phyloP scores from a whole-genome alignment of 768 basidiomycete species.

The Grammothele lineata region DNA sequence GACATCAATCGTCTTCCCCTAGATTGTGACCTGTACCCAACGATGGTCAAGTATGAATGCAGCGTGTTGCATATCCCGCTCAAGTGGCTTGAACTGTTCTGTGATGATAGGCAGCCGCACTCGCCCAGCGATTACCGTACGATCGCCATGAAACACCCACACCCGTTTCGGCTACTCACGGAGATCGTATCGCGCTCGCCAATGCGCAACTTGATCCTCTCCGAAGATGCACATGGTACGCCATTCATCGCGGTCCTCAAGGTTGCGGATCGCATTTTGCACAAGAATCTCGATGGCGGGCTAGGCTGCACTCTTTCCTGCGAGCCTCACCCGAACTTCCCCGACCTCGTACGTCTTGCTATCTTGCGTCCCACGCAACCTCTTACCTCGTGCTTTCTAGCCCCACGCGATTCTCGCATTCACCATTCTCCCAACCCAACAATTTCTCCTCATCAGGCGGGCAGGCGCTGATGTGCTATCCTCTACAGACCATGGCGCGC shows the following conservation, averaged over 20 bases:
- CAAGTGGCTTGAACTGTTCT: constrained; percentile 38
- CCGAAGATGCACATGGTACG: constrained; percentile 32
- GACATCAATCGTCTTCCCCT: constrained; percentile 35
- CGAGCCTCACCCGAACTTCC: constrained; percentile 1
- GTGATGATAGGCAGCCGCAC: constrained; percentile 37
- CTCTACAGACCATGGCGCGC: not conserved
- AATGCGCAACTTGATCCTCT: constrained; percentile 35
- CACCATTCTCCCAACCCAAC: constrained; percentile 16
- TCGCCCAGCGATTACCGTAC: constrained; percentile 34
- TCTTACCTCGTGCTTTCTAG: not conserved
- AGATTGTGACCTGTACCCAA: constrained; percentile 36
- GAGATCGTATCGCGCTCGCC: constrained; percentile 20
- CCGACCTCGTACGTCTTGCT: not conserved
- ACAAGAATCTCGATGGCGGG: constrained; percentile 37
- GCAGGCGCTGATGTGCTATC: not conserved
- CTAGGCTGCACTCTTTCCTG: constrained; percentile 37
- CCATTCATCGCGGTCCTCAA: constrained; percentile 42
- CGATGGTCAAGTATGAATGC: constrained; percentile 40
- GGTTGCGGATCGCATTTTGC: constrained; percentile 32
- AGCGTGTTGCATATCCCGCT: constrained; percentile 39
- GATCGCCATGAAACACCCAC: constrained; percentile 30
- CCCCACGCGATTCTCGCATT: constrained; percentile 14
- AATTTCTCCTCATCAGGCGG: constrained; percentile 21
- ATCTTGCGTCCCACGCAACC: not conserved
- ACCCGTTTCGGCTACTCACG: constrained; percentile 40